phyloP scores from a whole-genome alignment of 225 moss, liverwort and hornwort genomes.

The Bryoerythrophyllum caledonicum region DNA sequence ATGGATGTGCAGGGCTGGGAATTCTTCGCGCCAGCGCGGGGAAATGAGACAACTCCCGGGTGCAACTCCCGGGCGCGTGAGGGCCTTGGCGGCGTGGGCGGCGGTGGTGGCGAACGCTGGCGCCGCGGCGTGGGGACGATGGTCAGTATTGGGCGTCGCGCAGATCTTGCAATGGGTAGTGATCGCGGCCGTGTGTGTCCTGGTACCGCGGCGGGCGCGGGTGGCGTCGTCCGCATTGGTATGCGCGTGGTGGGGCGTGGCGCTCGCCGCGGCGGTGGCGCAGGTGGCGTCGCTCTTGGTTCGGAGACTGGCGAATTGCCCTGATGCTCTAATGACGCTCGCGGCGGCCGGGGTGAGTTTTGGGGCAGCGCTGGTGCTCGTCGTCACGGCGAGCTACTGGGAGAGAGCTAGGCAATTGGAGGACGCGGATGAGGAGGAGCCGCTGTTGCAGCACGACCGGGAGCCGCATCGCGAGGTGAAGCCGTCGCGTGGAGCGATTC shows the following conservation, averaged over 20 bases:
- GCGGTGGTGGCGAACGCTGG: constrained; percentile 16
- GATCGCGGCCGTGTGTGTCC: constrained; percentile 16
- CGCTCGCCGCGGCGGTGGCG: constrained; percentile 22
- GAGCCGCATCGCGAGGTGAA: constrained; percentile 18
- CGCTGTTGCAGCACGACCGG: constrained; percentile 22
- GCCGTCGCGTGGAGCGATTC: neutral
- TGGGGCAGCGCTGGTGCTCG: constrained; percentile 27
- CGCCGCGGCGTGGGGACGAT: constrained; percentile 6
- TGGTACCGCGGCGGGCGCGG: constrained; percentile 1
- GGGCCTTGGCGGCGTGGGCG: constrained; percentile 13
- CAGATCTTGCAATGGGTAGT: constrained; percentile 39
- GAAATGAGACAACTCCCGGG: neutral
- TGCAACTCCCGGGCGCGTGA: neutral
- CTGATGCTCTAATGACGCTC: neutral
- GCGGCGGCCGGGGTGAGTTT: constrained; percentile 25
- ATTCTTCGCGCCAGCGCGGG: neutral
- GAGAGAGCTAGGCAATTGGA: neutral
- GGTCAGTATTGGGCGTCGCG: neutral
- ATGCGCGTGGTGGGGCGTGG: constrained; percentile 40
- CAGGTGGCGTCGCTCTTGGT: constrained; percentile 15
- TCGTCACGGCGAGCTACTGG: constrained; percentile 13
- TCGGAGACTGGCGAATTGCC: neutral
- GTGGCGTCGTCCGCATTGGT: neutral
- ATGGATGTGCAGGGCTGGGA: constrained; percentile 7
- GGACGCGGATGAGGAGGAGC: constrained; percentile 27